Evolutionary conservation across 352 stramenopile genomes (phyloP).

Genomic region (Phytopythium vexans): DNA sequence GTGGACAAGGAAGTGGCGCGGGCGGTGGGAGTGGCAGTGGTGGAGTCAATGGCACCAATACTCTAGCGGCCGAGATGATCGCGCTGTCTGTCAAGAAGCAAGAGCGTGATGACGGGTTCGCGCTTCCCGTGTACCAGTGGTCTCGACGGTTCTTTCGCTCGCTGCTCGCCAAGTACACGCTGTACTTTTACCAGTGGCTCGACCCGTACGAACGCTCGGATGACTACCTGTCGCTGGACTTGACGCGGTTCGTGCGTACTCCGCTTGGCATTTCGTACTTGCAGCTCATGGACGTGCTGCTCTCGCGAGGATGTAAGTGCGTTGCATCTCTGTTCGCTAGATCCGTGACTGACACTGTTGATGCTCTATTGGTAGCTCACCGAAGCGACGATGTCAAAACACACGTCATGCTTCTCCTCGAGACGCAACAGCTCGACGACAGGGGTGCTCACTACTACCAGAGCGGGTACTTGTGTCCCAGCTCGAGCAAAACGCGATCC

Average conservation of each 20-base stretch:
- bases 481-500: conserved; percentile 40
- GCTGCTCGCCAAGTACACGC: conserved; percentile 78
- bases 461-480: conserved; percentile 73
- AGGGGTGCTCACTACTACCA: conserved; percentile 76
- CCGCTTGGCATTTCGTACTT: conserved; percentile 80
- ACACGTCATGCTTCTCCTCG: conserved; percentile 70
- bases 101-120: conserved; percentile 75
- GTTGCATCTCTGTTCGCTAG: neutral
- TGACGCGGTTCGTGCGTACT: conserved; percentile 71
- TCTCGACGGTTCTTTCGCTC: conserved; percentile 80
- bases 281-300: conserved; percentile 75
- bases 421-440: conserved; percentile 71
- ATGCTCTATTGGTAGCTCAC: conserved; percentile 29
- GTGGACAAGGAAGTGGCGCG: conserved; percentile 2
- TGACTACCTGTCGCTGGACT: conserved; percentile 55
- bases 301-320: conserved; percentile 59
- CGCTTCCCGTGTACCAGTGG: conserved; percentile 79
- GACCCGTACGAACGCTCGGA: conserved; percentile 60
- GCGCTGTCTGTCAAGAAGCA: conserved; percentile 68
- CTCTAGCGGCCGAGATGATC: conserved; percentile 76
- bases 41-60: conserved; percentile 28
- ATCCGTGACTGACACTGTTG: conserved; percentile 7
- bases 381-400: conserved; percentile 42
- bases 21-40: conserved; percentile 18
- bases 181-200: conserved; percentile 82